Evolutionary conservation across 768 basidiomycete species (phyloP), one percentile per base, ranked within the genome.

Genomic region (Tylopilus subfusipes): DNA sequence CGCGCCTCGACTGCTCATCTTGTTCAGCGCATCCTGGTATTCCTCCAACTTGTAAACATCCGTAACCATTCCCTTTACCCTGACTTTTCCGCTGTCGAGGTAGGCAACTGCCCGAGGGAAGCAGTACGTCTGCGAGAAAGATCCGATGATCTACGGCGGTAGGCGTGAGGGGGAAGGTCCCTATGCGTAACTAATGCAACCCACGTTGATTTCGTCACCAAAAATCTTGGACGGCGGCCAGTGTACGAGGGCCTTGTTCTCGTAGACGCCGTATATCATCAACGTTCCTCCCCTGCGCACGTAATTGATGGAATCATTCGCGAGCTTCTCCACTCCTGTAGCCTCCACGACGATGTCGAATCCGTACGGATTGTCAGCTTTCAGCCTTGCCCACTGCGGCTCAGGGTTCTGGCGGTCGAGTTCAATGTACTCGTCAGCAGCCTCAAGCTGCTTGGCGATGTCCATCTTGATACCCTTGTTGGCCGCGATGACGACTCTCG

Each of bases 401-500:
- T 79, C 83, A 9, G 92, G 87, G 61, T 86, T 76, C 64, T 83
- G 71, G 52, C 92, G 73, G 65, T 94, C 90, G 40, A 96, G 77
- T 65, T 92, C 91, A 62, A 93, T 77, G 68, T 93, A 96, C 65
- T 87, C 89, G 66, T 95, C 90, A 10, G 74, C 93, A 2, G 85
- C 86, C 13, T 89, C 80, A 33, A 95, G 77, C 61, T 88, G 69
- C 68, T 84, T 83, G 13, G 93, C 93, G 52, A 93, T 83, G 50
- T 92, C 82, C 80, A 88, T 92, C 78, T 96, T 95, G 66, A 93
- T 81, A 39, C 92, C 92, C 69, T 91, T 90, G 73, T 93, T 93
- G 29, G 89, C 89, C 1, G 91, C 93, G 53, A 96, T 84, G 49
- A 90, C 88, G 52, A 94, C 82, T 55, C 81, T 80, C 22, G 80